Percentiles rank a stretch among this genome's conserved stretches.
These are phyloP conservation scores for Vitis rotundifolia DNA, from an alignment of 164 flowering plant species.

Conservation along the genomic window DNA sequence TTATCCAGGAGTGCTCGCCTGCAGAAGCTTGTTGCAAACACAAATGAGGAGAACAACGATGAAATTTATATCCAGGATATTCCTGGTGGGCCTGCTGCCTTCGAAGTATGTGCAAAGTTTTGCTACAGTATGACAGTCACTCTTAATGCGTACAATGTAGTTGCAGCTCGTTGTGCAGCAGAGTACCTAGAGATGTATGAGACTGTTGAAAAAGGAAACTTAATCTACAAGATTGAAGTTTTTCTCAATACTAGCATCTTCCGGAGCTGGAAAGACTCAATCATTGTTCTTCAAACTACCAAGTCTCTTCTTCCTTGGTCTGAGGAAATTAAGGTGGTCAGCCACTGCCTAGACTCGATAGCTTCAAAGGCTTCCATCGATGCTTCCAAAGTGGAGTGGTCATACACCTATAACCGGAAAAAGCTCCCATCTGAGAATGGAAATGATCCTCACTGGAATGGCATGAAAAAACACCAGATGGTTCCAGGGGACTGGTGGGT, in stretches of 20 bases:
- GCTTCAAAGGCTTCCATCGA: slow-evolving; percentile 68
- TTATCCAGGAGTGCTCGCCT: slow-evolving; percentile 70
- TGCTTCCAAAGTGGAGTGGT: slow-evolving; percentile 74
- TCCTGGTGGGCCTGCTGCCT: slow-evolving; percentile 83
- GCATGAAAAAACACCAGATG: slow-evolving; percentile 38
- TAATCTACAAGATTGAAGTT: slow-evolving; percentile 73
- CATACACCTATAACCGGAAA: slow-evolving; percentile 68
- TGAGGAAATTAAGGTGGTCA: slow-evolving; percentile 68
- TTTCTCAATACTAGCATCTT: slow-evolving; percentile 72
- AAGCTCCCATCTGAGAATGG: slow-evolving; percentile 62
- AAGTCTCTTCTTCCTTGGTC: slow-evolving; percentile 56
- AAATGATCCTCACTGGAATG: slow-evolving; percentile 45
- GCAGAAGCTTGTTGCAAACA: slow-evolving; percentile 53
- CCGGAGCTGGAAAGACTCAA: slow-evolving; percentile 81
- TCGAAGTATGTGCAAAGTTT: slow-evolving; percentile 83
- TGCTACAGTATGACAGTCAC: slow-evolving; percentile 83
- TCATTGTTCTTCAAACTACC: slow-evolving; percentile 71
- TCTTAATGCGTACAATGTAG: slow-evolving; percentile 78
- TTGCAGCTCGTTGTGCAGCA: slow-evolving; percentile 78
- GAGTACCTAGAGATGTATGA: slow-evolving; percentile 81
- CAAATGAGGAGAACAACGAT: slow-evolving; percentile 46
- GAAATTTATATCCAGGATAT: slow-evolving; percentile 60
- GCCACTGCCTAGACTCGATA: slow-evolving; percentile 68
- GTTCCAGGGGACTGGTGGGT: slow-evolving; percentile 91
- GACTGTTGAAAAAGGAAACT: slow-evolving; percentile 70